Conservation (phyloP, 1,139 yeast species). For the Trichomonascaceae sp. region DNA sequence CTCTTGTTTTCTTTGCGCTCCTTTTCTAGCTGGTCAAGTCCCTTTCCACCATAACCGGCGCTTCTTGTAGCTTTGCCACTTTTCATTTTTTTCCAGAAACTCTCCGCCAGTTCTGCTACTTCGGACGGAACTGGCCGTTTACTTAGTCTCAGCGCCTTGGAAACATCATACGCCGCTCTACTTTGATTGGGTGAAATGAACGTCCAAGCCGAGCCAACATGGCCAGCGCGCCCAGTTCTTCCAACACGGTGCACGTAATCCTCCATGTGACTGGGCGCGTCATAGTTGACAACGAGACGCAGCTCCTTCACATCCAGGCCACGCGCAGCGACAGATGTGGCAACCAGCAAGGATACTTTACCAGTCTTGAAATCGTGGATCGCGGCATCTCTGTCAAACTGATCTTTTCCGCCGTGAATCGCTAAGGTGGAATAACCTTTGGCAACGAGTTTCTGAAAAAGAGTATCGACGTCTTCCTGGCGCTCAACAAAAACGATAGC, state of each 20-base stretch:
- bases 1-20: constrained; percentile 39
- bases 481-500: constrained; percentile 76
- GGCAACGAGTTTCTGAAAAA: constrained; percentile 44
- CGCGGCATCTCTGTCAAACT: constrained; percentile 67
- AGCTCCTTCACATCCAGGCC: constrained; percentile 85
- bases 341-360: constrained; percentile 51
- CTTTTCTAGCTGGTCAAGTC: constrained; percentile 65
- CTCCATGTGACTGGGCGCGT: constrained; percentile 85
- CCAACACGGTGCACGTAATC: constrained; percentile 97
- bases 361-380: constrained; percentile 60
- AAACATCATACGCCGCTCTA: constrained; percentile 44
- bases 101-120: constrained; percentile 39
- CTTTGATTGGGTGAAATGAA: constrained; percentile 56
- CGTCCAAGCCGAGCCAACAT: constrained; percentile 64
- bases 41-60: constrained; percentile 85
- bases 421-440: constrained; percentile 49
- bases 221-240: constrained; percentile 89
- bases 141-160: constrained; percentile 51
- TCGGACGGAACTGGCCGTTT: constrained; percentile 41
- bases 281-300: constrained; percentile 69
- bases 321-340: constrained; percentile 91
- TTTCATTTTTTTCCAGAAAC: constrained; percentile 50
- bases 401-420: constrained; percentile 90
- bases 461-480: constrained; percentile 66
- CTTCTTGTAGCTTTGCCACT: constrained; percentile 47